Percentiles rank a stretch among this genome's conserved stretches.
Evolutionary conservation across 352 stramenopile species (phyloP).

Genomic region (Phytophthora cryptogea): DNA sequence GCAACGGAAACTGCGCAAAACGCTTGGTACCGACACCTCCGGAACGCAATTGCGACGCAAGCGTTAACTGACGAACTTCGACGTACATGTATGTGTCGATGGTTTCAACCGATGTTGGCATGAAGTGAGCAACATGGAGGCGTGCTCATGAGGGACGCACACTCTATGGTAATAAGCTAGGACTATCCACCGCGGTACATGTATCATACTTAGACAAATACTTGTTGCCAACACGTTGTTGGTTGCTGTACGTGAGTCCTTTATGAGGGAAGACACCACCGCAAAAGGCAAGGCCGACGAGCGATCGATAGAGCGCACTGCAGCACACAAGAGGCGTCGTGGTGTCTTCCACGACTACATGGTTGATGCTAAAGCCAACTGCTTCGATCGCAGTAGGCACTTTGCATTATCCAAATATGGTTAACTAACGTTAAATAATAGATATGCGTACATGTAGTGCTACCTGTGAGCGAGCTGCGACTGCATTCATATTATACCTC

Average conservation of each 20-base stretch:
- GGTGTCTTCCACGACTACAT: neutral
- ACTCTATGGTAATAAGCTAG: conserved; percentile 8
- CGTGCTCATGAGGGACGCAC: neutral
- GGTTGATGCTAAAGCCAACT: neutral
- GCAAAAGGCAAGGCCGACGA: too few species aligned
- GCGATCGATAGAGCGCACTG: neutral
- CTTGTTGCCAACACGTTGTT: too few species aligned
- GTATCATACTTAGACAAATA: neutral
- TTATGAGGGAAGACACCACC: too few species aligned
- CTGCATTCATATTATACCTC: conserved; percentile 20
- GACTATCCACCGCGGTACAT: conserved; percentile 20
- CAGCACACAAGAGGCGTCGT: neutral
- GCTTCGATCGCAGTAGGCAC: conserved; percentile 19
- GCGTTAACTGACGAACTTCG: too few species aligned
- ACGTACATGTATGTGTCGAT: too few species aligned
- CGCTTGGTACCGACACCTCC: too few species aligned
- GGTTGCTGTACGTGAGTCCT: too few species aligned
- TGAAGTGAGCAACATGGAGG: neutral
- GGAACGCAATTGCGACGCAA: too few species aligned
- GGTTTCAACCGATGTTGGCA: neutral
- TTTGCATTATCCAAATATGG: neutral
- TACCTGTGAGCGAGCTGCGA: neutral
- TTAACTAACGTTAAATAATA: conserved; percentile 28
- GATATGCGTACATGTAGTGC: too few species aligned
- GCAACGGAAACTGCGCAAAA: too few species aligned